These are phyloP conservation scores for Euphorbia tirucalli DNA, from an alignment of 345 rosid genomes.

Conservation along the genomic window DNA sequence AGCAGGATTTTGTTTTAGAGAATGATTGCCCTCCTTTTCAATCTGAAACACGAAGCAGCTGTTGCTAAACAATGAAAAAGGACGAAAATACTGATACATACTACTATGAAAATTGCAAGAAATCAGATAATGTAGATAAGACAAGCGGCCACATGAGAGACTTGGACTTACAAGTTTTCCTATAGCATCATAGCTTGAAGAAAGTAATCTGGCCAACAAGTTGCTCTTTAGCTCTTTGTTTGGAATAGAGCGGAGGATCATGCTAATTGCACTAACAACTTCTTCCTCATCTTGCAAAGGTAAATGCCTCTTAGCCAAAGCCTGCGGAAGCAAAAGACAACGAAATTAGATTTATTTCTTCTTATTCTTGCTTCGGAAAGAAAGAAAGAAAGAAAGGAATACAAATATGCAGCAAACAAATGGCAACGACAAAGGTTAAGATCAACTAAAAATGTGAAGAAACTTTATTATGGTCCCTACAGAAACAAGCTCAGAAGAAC, in stretches of 20 bases:
- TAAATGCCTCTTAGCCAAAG: slow-evolving; percentile 68
- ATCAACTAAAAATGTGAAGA: neutral
- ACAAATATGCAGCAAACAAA: neutral
- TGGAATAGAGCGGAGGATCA: slow-evolving; percentile 60
- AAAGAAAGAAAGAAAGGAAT: too few relatives aligned
- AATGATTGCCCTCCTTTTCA: slow-evolving; percentile 50
- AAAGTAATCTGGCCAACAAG: slow-evolving; percentile 72
- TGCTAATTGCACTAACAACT: slow-evolving; percentile 70
- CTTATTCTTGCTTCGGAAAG: neutral
- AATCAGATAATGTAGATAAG: neutral
- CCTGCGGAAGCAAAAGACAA: slow-evolving; percentile 31
- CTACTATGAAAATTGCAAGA: too few relatives aligned
- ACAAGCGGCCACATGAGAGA: slow-evolving; percentile 12
- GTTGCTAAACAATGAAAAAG: slow-evolving; percentile 2
- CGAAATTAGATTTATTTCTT: neutral
- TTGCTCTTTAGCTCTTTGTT: slow-evolving; percentile 75
- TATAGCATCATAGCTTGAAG: slow-evolving; percentile 80
- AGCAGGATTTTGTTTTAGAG: slow-evolving; percentile 69
- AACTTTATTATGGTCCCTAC: neutral
- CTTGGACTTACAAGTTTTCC: slow-evolving; percentile 62
- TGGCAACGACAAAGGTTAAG: neutral
- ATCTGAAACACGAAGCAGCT: slow-evolving; percentile 47
- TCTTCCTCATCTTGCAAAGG: slow-evolving; percentile 92
- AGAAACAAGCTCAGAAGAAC: neutral
- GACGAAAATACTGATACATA: too few relatives aligned